Evolutionary conservation across 345 rosid genomes (phyloP), one percentile per base, ranked within the genome.

Genomic region (Brassica carinata): DNA sequence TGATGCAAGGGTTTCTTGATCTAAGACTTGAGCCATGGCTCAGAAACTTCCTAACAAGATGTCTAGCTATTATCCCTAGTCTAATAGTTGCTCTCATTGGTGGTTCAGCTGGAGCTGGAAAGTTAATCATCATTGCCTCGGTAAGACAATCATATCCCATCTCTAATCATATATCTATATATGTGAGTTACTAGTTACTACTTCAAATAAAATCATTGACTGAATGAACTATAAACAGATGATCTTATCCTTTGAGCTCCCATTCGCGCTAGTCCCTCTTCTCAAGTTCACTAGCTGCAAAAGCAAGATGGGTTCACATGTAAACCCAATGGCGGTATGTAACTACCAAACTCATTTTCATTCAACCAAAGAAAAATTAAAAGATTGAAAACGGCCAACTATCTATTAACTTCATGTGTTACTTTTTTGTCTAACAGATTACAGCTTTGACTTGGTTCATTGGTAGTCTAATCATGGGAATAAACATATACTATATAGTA

Each of bases 1-100:
- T 95, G 30, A 95, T 93, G 99, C 99, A 95, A 88, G 98, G 99
- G 29, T 93, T 96, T 82, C 91, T 96, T 74, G 88, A 93, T 86
- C 77, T 96, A 61, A 87, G 90, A 74, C 80, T 96, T 69, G 83
- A 71, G 72, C 91, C 99, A 14, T 96, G 99, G 99, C 5, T 93
- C 31, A 85, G 98, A 53, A 96, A 96, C 87, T 77, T 92, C 31
- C 69, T 96, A 15, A 96, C 99, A 43, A 85, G 99, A 74, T 88
- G 90, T 84, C 84, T 92, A 88, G 99, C 99, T 14, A 93, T 96
- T 67, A 88, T 93, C 72, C 99, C 98, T 10, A 93, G 99, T 86
- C 82, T 95, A 72, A 89, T 93, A 71, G 99, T 92, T 70, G 93
- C 98, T 11, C 11, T 95, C 79, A 88, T 91, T 14, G 97, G 98